phyloP scores from a whole-genome alignment of 306 rosid species.

The Fragaria vesca region DNA sequence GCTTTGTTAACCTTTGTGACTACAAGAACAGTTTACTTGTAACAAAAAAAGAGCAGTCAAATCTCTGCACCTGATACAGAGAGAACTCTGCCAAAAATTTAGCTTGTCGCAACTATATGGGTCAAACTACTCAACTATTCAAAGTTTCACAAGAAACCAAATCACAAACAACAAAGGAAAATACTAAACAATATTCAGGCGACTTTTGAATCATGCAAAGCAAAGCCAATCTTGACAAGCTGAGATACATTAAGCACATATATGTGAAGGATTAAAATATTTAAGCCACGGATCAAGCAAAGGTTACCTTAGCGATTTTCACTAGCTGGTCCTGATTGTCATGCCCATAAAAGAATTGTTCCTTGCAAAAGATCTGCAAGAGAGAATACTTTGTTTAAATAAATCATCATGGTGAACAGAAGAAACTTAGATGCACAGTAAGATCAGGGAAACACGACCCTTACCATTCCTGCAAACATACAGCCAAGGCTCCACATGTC shows the following conservation, averaged over 20 bases:
- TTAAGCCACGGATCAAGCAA: neutral
- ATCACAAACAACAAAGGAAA: neutral
- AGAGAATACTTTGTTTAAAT: neutral
- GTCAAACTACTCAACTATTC: neutral
- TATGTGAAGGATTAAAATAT: neutral
- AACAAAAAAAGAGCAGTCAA: neutral
- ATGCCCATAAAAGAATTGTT: slow-evolving; percentile 36
- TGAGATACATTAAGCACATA: neutral
- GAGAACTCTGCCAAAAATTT: neutral
- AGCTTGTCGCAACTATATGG: neutral
- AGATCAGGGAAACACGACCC: neutral
- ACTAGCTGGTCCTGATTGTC: slow-evolving; percentile 45
- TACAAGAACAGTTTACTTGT: neutral
- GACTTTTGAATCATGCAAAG: neutral
- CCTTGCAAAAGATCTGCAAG: slow-evolving; percentile 46
- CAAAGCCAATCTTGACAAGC: neutral
- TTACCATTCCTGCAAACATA: slow-evolving; percentile 44
- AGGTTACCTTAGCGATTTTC: slow-evolving; percentile 46
- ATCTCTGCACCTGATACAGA: neutral
- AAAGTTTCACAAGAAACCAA: neutral
- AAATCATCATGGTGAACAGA: neutral
- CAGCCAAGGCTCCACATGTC: slow-evolving; percentile 42
- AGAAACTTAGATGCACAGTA: neutral
- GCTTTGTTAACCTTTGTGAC: neutral
- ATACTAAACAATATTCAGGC: neutral